A percentile compares a stretch with the other conserved stretches of the same genome.
Conservation (phyloP, 2,329 filamentous ascomycete genomes). For the Scytalidium sp. region DNA sequence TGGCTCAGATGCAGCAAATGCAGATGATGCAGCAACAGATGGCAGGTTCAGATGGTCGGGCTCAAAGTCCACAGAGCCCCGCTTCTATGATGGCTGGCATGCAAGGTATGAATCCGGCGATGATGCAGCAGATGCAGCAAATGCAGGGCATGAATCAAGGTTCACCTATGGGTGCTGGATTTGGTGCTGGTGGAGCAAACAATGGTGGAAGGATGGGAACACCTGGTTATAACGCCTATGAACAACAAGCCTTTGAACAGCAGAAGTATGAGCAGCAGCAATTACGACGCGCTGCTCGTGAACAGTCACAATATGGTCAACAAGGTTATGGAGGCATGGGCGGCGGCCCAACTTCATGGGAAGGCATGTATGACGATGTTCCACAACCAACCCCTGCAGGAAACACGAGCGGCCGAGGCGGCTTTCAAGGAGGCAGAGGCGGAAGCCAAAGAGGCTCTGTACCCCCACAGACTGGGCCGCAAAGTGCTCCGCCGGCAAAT, state of each 20-base stretch:
- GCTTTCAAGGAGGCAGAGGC: constrained; percentile 36
- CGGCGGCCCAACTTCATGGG: constrained; percentile 81
- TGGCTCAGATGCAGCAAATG: constrained; percentile 61
- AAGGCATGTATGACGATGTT: constrained; percentile 97
- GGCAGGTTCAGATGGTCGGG: constrained; percentile 24
- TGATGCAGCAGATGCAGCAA: constrained; percentile 54
- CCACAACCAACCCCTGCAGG: constrained; percentile 68
- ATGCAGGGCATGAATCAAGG: constrained; percentile 42
- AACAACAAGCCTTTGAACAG: constrained; percentile 74
- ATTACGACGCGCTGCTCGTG: constrained; percentile 42
- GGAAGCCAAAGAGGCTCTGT: constrained; percentile 27
- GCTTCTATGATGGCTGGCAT: constrained; percentile 25
- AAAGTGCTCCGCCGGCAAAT: constrained; percentile 67
- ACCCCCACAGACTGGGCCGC: constrained; percentile 29
- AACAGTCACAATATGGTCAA: constrained; percentile 25
- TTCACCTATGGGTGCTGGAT: constrained; percentile 27
- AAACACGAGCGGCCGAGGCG: constrained; percentile 38
- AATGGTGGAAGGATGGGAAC: constrained; percentile 40
- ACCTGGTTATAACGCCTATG: constrained; percentile 52
- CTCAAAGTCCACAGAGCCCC: constrained; percentile 29
- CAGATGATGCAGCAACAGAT: constrained; percentile 41
- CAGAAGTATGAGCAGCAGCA: constrained; percentile 73
- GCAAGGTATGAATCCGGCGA: constrained; percentile 35
- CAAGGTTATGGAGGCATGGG: constrained; percentile 40
- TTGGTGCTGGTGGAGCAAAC: constrained; percentile 27